phyloP scores from a whole-genome alignment of 208 protist genomes.

The Leishmania turanica region DNA sequence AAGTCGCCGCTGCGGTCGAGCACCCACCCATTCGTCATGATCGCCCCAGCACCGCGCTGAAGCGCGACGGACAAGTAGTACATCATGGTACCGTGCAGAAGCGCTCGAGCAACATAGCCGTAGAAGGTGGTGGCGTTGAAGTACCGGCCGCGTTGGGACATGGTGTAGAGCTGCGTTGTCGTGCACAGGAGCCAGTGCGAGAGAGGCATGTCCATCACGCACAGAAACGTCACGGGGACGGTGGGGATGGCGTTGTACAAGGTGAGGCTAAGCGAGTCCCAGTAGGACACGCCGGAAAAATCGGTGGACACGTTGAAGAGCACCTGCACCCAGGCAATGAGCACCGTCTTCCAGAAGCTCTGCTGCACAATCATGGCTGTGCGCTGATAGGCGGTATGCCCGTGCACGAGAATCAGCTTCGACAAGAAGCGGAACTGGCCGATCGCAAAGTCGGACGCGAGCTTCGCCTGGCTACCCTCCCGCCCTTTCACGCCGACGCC shows the following conservation, averaged over 20 bases:
- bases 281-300: conserved; percentile 89
- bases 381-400: conserved; percentile 90
- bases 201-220: conserved; percentile 81
- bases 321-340: conserved; percentile 93
- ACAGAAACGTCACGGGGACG: conserved; percentile 82
- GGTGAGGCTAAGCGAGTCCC: conserved; percentile 85
- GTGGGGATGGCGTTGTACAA: conserved; percentile 91
- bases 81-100: conserved; percentile 74
- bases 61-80: conserved; percentile 62
- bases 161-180: conserved; percentile 69
- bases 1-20: conserved; percentile 75
- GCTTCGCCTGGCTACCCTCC: conserved; percentile 90
- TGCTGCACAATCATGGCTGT: conserved; percentile 94
- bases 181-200: conserved; percentile 55
- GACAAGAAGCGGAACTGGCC: conserved; percentile 91
- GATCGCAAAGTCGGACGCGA: conserved; percentile 93
- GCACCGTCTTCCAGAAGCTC: conserved; percentile 96
- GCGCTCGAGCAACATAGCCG: conserved; percentile 69
- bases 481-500: conserved; percentile 90
- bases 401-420: conserved; percentile 94
- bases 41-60: conserved; percentile 34
- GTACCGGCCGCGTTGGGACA: conserved; percentile 67
- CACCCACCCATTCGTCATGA: conserved; percentile 37
- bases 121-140: conserved; percentile 81
- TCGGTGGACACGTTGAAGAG: conserved; percentile 84